Percentiles rank a stretch among this genome's conserved stretches.
Evolutionary conservation across 306 rosid species (phyloP).

Genomic region (Vigna mungo): DNA sequence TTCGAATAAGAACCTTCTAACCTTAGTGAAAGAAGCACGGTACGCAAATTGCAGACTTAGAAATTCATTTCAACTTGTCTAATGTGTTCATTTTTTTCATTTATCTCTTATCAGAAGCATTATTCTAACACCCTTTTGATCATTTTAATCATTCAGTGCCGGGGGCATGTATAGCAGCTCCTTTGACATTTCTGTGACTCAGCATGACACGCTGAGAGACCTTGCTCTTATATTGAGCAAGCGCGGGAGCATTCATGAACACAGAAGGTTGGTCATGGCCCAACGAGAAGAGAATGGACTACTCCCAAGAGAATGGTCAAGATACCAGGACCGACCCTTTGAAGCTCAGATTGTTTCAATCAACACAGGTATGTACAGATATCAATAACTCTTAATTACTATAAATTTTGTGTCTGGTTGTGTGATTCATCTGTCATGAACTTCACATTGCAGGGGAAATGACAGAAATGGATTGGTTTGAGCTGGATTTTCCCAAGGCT

Average conservation of each 20-base stretch:
- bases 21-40: slow-evolving; percentile 81
- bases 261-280: slow-evolving; percentile 76
- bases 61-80: slow-evolving; percentile 6
- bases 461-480: slow-evolving; percentile 80
- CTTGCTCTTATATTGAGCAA: slow-evolving; percentile 79
- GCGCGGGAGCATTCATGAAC: slow-evolving; percentile 45
- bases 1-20: slow-evolving; percentile 81
- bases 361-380: slow-evolving; percentile 72
- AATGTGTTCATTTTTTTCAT: not conserved
- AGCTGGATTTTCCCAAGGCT: slow-evolving; percentile 74
- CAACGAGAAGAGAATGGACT: slow-evolving; percentile 59
- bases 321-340: slow-evolving; percentile 57
- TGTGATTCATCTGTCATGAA: slow-evolving; percentile 37
- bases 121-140: slow-evolving; percentile 39
- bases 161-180: slow-evolving; percentile 73
- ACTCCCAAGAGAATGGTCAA: slow-evolving; percentile 87
- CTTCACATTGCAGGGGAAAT: slow-evolving; percentile 73
- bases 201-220: slow-evolving; percentile 87
- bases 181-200: slow-evolving; percentile 78
- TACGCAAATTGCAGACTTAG: slow-evolving; percentile 42
- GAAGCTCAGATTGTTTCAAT: slow-evolving; percentile 81
- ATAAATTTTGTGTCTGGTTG: not conserved
- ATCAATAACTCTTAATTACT: slow-evolving; percentile 4
- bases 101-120: slow-evolving; percentile 2
- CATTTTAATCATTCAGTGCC: slow-evolving; percentile 58